These are phyloP conservation scores for Penicillium brasilianum DNA, from an alignment of 2,329 filamentous ascomycete species.

Conservation along the genomic window DNA sequence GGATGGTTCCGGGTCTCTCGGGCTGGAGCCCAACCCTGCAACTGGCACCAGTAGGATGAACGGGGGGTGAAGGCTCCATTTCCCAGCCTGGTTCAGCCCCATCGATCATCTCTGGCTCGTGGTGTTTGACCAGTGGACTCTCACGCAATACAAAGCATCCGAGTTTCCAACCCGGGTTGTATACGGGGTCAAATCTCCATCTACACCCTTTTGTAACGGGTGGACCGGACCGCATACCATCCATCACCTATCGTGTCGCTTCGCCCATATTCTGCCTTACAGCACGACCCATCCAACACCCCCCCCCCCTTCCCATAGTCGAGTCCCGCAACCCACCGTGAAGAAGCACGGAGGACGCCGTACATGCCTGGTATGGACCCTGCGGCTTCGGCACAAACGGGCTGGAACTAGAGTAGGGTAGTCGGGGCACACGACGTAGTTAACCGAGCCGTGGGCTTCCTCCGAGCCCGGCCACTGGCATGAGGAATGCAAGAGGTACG, in stretches of 20 bases:
- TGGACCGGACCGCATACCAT: neutral
- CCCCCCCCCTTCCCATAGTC: no score
- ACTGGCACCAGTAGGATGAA: neutral
- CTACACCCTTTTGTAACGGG: neutral
- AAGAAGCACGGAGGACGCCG: neutral
- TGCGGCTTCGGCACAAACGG: slow-evolving; percentile 3
- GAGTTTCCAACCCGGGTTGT: neutral
- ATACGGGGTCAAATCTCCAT: neutral
- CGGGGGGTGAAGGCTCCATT: neutral
- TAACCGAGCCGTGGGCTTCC: neutral
- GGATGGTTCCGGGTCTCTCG: neutral
- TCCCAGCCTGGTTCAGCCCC: neutral
- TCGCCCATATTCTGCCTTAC: neutral
- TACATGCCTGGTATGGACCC: neutral
- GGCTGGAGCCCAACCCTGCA: neutral
- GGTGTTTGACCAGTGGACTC: neutral
- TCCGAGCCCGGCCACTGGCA: neutral
- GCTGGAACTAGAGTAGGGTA: neutral
- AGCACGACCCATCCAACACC: neutral
- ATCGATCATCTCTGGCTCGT: neutral
- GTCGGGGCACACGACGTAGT: neutral
- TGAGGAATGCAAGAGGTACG: neutral
- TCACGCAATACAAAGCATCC: neutral
- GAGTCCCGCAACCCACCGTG: neutral
- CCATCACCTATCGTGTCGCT: neutral